Conservation (phyloP, 257 asterid species). For the Solanum corneliomulleri region DNA sequence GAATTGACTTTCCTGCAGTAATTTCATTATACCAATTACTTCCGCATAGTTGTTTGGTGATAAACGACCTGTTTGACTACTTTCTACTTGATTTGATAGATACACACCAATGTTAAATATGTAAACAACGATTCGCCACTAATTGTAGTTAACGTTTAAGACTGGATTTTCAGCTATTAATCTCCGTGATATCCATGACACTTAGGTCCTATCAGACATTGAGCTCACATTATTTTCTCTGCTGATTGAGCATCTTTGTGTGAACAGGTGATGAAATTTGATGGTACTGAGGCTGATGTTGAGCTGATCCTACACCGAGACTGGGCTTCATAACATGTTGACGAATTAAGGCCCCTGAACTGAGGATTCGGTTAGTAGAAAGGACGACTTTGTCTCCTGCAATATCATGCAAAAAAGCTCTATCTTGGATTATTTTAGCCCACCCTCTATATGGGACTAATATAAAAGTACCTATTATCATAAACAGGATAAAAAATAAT, state of each 20-base stretch:
- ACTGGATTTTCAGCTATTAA: conserved; percentile 83
- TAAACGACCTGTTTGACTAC: background rate
- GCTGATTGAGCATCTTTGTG: background rate
- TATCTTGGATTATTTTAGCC: background rate
- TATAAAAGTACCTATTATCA: background rate
- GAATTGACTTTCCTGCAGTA: background rate
- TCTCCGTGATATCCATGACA: conserved; percentile 9
- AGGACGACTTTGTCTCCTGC: background rate
- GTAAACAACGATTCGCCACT: background rate
- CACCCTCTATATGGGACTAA: background rate
- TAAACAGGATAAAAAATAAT: background rate
- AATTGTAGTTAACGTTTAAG: conserved; percentile 19
- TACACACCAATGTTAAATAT: background rate
- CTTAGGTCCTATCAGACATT: background rate
- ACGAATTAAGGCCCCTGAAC: background rate
- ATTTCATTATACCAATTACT: background rate
- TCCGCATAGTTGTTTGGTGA: background rate
- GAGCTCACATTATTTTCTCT: background rate
- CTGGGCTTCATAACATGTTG: background rate
- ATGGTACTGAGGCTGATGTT: conserved; percentile 72
- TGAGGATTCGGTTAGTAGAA: background rate
- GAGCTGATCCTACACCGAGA: background rate
- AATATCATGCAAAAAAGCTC: background rate
- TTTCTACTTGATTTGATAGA: background rate
- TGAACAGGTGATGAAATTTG: conserved; percentile 81